Percentiles rank a stretch among this genome's conserved stretches.
Evolutionary conservation across 495 filamentous ascomycete genomes (phyloP).

Genomic region (Penicillium odoratum): DNA sequence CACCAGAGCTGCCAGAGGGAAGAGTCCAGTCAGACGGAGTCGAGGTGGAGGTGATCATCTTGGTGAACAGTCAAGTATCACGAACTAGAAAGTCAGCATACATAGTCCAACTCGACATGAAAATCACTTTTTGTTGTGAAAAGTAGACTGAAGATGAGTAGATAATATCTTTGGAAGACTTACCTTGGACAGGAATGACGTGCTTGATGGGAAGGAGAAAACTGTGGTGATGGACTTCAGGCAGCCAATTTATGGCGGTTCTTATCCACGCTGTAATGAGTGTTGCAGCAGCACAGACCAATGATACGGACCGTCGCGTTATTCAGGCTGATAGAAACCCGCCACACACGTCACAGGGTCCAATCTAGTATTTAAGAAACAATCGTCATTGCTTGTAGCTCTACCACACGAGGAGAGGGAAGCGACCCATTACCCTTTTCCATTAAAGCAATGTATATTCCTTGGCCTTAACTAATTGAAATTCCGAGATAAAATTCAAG

Average conservation of each 20-base stretch:
- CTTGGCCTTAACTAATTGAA: background rate
- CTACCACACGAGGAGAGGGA: background rate
- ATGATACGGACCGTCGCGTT: background rate
- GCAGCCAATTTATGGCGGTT: background rate
- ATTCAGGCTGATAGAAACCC: background rate
- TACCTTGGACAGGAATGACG: slow-evolving; percentile 1
- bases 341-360: slow-evolving; percentile 19
- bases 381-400: background rate
- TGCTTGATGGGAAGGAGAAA: background rate
- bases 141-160: too few species aligned
- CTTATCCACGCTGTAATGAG: background rate
- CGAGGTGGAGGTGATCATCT: slow-evolving; percentile 24
- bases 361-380: background rate
- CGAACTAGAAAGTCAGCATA: background rate
- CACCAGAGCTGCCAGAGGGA: slow-evolving; percentile 33
- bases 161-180: background rate
- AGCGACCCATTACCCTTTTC: background rate
- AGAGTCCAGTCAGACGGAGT: slow-evolving; percentile 33
- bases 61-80: background rate
- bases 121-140: background rate
- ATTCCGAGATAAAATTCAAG: background rate
- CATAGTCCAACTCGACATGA: background rate
- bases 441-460: background rate
- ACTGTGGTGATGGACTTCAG: background rate
- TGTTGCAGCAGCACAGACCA: background rate